Evolutionary conservation across 345 rosid genomes (phyloP).

Genomic region (Pugionium cornutum): DNA sequence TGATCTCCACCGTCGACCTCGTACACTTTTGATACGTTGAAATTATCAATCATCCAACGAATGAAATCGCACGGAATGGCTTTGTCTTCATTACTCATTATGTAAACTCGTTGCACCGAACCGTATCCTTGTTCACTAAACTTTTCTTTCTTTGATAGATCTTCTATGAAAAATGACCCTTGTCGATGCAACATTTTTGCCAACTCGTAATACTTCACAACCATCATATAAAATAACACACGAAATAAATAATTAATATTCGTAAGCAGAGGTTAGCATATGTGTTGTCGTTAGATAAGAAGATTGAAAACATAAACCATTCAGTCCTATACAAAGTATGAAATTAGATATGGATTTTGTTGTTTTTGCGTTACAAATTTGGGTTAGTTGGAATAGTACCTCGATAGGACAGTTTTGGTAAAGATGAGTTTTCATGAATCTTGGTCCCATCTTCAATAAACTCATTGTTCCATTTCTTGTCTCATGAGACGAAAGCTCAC

Average conservation of each 20-base stretch:
- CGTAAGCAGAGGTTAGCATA: too few species aligned
- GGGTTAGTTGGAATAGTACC: slow-evolving; percentile 17
- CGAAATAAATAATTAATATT: neutral
- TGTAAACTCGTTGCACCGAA: slow-evolving; percentile 39
- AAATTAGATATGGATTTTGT: neutral
- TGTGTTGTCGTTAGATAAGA: too few species aligned
- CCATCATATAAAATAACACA: neutral
- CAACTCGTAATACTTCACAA: slow-evolving; percentile 38
- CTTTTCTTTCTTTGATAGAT: slow-evolving; percentile 31
- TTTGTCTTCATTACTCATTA: slow-evolving; percentile 41
- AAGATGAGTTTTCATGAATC: slow-evolving; percentile 34
- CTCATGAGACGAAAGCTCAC: slow-evolving; percentile 29
- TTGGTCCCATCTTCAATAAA: slow-evolving; percentile 40
- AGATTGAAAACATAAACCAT: neutral
- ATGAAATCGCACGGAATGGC: slow-evolving; percentile 40
- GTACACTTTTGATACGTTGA: slow-evolving; percentile 38
- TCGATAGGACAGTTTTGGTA: slow-evolving; percentile 34
- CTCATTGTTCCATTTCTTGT: slow-evolving; percentile 35
- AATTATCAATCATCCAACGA: slow-evolving; percentile 41
- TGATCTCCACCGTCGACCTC: slow-evolving; percentile 43
- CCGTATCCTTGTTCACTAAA: slow-evolving; percentile 36
- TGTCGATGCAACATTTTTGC: slow-evolving; percentile 35
- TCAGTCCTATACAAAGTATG: neutral
- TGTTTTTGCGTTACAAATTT: neutral
- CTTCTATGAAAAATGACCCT: slow-evolving; percentile 42